These are phyloP conservation scores for Phytopythium sindhum DNA, from an alignment of 352 stramenopile species.

Conservation along the genomic window DNA sequence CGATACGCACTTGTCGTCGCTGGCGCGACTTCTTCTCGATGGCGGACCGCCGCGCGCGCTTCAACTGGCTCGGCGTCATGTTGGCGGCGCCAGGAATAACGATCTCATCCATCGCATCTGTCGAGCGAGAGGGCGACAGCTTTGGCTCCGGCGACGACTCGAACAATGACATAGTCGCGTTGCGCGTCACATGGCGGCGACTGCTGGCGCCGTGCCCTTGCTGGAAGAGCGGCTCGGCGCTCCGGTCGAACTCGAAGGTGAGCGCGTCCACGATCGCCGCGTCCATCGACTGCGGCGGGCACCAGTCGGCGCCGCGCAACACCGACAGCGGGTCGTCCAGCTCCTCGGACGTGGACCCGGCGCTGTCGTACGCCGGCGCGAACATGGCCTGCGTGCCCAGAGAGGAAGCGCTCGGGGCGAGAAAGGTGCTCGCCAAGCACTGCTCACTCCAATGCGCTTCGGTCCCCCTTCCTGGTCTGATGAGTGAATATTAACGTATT, in stretches of 20 bases:
- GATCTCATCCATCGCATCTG: background rate
- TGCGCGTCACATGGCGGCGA: background rate
- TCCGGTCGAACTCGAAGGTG: background rate
- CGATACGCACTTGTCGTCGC: conserved; percentile 16
- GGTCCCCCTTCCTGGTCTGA: background rate
- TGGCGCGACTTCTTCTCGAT: conserved; percentile 64
- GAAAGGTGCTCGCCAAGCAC: background rate
- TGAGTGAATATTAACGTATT: too few species aligned
- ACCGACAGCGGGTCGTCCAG: background rate
- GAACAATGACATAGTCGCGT: background rate
- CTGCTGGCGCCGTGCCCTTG: background rate
- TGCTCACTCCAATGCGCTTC: background rate
- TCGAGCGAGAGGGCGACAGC: too few species aligned
- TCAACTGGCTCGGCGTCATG: conserved; percentile 14
- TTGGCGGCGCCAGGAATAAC: background rate
- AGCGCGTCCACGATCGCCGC: conserved; percentile 1
- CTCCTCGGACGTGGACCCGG: conserved; percentile 8
- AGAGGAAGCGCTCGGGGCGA: background rate
- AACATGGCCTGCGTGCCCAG: background rate
- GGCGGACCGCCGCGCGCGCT: conserved; percentile 47
- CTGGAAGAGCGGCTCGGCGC: background rate
- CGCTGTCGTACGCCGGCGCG: conserved; percentile 1
- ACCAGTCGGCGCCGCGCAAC: background rate
- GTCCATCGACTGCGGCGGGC: background rate
- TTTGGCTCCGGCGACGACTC: background rate